Evolutionary conservation across 768 basidiomycete species (phyloP).

Genomic region (Boletus vinaceobasis): DNA sequence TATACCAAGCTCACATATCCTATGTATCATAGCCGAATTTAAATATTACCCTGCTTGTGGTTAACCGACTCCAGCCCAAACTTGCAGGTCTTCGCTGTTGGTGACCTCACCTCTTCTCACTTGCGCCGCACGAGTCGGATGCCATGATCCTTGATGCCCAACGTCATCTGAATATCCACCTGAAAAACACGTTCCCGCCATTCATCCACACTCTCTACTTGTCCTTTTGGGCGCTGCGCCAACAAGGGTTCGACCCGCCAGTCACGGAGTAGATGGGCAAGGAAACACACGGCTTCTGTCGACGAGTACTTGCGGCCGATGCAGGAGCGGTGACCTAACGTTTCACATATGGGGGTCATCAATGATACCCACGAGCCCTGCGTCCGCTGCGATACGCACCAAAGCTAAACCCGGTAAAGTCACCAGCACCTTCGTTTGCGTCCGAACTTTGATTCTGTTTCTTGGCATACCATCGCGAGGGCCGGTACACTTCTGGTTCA

Average conservation of each 20-base stretch:
- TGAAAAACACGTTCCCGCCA: conserved; percentile 17
- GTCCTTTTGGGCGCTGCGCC: not conserved
- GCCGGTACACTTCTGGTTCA: conserved; percentile 35
- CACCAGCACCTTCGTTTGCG: not conserved
- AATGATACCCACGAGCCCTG: not conserved
- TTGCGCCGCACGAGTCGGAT: conserved; percentile 10
- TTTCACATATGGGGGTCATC: not conserved
- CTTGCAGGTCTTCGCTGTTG: no score
- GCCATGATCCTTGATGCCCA: conserved; percentile 14
- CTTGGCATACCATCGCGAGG: conserved; percentile 36
- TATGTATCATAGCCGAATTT: no score
- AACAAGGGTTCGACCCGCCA: conserved; percentile 48
- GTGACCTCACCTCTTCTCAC: no score
- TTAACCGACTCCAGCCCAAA: no score
- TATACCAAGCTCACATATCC: no score
- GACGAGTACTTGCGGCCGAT: conserved; percentile 53
- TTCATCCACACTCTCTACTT: conserved; percentile 9
- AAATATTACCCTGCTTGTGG: no score
- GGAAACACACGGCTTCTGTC: conserved; percentile 49
- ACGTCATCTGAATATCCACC: conserved; percentile 7
- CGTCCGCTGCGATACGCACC: conserved; percentile 3
- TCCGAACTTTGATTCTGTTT: not conserved
- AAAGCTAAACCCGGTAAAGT: conserved; percentile 17
- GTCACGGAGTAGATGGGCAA: conserved; percentile 49
- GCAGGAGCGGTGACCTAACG: conserved; percentile 45